These are phyloP conservation scores for Citrullus colocynthis DNA, from an alignment of 306 rosid genomes.

Conservation along the genomic window DNA sequence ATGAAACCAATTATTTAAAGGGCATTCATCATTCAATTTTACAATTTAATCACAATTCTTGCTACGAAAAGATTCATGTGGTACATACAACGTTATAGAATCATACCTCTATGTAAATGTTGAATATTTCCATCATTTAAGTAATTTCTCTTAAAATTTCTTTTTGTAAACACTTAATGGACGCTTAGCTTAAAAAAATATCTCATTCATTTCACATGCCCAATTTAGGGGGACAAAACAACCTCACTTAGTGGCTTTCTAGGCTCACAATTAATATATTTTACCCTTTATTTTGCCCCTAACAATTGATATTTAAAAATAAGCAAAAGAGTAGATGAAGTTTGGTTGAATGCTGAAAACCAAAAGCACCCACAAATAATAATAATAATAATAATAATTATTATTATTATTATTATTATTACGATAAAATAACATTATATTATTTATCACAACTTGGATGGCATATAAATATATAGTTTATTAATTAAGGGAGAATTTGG, in stretches of 20 bases:
- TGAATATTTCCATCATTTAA: not conserved
- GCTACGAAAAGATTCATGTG: not conserved
- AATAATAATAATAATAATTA: not conserved
- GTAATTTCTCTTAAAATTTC: not conserved
- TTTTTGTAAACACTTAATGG: not conserved
- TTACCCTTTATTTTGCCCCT: not conserved
- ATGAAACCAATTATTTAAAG: not conserved
- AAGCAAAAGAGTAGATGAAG: constrained; percentile 2
- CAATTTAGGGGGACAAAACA: not conserved
- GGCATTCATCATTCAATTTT: not conserved
- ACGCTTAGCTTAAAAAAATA: not conserved
- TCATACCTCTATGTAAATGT: not conserved
- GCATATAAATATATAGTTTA: not conserved
- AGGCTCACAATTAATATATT: not conserved
- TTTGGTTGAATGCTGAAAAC: not conserved
- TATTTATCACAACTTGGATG: not conserved
- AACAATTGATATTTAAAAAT: not conserved
- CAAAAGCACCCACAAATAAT: not conserved
- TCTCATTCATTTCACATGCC: not conserved
- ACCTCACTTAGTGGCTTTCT: not conserved
- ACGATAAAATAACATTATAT: not conserved
- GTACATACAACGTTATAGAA: not conserved
- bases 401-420: too few relatives aligned
- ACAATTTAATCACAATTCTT: not conserved
- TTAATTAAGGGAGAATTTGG: not conserved